These are phyloP conservation scores for Xylariales sp. DNA, from an alignment of 2,329 filamentous ascomycete species.

Conservation along the genomic window DNA sequence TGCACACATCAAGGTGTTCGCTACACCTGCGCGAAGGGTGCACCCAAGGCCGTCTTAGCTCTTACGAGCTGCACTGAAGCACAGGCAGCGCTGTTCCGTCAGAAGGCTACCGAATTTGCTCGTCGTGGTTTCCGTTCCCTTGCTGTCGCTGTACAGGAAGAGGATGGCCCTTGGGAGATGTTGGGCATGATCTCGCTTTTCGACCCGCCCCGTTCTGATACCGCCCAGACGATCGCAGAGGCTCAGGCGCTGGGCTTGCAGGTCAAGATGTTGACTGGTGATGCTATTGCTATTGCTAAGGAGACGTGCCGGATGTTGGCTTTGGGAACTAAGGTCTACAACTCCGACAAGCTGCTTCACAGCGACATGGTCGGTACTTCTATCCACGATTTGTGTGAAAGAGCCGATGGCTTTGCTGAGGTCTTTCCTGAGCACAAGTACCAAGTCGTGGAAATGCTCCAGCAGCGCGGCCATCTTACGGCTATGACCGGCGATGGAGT, in stretches of 20 bases:
- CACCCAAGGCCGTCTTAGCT: constrained; percentile 66
- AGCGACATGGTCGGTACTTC: constrained; percentile 64
- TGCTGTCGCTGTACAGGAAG: constrained; percentile 69
- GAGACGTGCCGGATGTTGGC: constrained; percentile 74
- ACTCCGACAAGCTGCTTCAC: constrained; percentile 68
- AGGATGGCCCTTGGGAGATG: constrained; percentile 65
- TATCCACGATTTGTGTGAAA: constrained; percentile 69
- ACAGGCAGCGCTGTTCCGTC: constrained; percentile 60
- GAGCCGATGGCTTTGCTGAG: constrained; percentile 68
- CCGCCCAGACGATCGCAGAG: constrained; percentile 68
- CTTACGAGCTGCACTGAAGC: constrained; percentile 61
- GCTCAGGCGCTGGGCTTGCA: constrained; percentile 67
- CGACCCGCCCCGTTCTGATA: constrained; percentile 69
- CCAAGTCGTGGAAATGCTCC: constrained; percentile 70
- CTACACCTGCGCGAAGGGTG: constrained; percentile 68
- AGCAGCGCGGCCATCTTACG: constrained; percentile 67
- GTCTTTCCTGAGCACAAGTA: constrained; percentile 74
- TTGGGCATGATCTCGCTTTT: constrained; percentile 74
- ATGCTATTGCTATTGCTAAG: constrained; percentile 70
- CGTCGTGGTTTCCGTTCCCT: constrained; percentile 72
- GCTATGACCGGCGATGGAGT: constrained; percentile 72
- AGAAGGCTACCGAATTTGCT: constrained; percentile 67
- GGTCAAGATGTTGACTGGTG: constrained; percentile 75
- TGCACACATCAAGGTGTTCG: constrained; percentile 63
- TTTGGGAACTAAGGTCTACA: constrained; percentile 70